Conservation (phyloP, 2,329 filamentous ascomycete genomes). For the Ophiostoma himal-ulmi region DNA sequence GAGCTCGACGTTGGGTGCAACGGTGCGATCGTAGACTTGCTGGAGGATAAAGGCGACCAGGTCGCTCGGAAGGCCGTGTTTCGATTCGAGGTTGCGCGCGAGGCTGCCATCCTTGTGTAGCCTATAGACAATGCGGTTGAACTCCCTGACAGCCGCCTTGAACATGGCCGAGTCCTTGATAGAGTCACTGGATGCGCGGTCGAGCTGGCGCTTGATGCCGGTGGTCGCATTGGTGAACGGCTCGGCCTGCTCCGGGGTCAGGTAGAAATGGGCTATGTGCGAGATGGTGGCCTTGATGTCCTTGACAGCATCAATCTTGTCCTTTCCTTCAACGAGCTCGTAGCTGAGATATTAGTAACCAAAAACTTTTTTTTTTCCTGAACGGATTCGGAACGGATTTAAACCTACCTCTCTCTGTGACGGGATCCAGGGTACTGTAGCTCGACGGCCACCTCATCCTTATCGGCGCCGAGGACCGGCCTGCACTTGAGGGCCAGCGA, state of each 20-base stretch:
- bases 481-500: slow-evolving; percentile 47
- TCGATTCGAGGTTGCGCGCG: slow-evolving; percentile 61
- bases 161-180: slow-evolving; percentile 63
- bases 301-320: slow-evolving; percentile 69
- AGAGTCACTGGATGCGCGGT: slow-evolving; percentile 64
- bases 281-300: slow-evolving; percentile 67
- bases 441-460: slow-evolving; percentile 55
- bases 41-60: slow-evolving; percentile 75
- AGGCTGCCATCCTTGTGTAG: slow-evolving; percentile 67
- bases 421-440: slow-evolving; percentile 74
- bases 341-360: slow-evolving; percentile 41
- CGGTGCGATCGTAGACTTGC: slow-evolving; percentile 87
- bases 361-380: too few relatives aligned
- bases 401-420: slow-evolving; percentile 32
- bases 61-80: slow-evolving; percentile 63
- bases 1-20: slow-evolving; percentile 79
- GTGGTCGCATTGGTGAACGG: slow-evolving; percentile 65
- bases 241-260: slow-evolving; percentile 62
- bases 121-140: slow-evolving; percentile 64
- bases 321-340: slow-evolving; percentile 70
- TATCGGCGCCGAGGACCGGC: slow-evolving; percentile 44
- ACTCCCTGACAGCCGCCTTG: slow-evolving; percentile 63
- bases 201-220: slow-evolving; percentile 71
- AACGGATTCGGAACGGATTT: background rate
- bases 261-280: slow-evolving; percentile 67